A percentile compares a stretch with the other conserved stretches of the same genome.
Evolutionary conservation across 306 rosid genomes (phyloP).

Genomic region (Cicer cuneatum): DNA sequence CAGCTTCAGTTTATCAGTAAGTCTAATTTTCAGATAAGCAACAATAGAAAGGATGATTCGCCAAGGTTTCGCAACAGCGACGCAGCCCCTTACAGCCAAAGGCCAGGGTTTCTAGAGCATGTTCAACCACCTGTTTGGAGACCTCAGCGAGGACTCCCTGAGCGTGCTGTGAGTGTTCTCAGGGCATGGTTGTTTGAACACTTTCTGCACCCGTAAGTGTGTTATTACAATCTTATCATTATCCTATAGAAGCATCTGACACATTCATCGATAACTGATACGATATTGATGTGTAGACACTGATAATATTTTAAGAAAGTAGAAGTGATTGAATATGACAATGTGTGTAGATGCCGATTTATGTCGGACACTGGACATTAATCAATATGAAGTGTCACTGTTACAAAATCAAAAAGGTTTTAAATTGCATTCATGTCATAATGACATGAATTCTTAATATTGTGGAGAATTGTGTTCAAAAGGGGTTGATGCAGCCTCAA

Average conservation of each 20-base stretch:
- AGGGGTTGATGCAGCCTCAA: not conserved
- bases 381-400: not conserved
- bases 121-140: conserved; percentile 80
- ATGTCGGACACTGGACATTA: too few relatives aligned
- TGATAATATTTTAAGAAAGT: not conserved
- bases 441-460: not conserved
- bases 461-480: not conserved
- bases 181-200: conserved; percentile 91
- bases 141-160: conserved; percentile 93
- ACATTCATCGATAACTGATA: too few relatives aligned
- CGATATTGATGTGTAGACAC: not conserved
- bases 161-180: conserved; percentile 78
- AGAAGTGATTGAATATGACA: not conserved
- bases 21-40: conserved; percentile 46
- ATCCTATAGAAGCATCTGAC: not conserved
- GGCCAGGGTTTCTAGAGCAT: conserved; percentile 65
- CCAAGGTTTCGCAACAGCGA: conserved; percentile 46
- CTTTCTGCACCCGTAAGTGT: conserved; percentile 86
- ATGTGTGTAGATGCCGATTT: too few relatives aligned
- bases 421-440: not conserved
- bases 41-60: conserved; percentile 55
- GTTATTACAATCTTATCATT: not conserved
- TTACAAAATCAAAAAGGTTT: not conserved
- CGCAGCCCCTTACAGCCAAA: conserved; percentile 53
- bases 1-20: conserved; percentile 68